These are phyloP conservation scores for Rosa persica DNA, from an alignment of 306 rosid genomes.

Conservation along the genomic window DNA sequence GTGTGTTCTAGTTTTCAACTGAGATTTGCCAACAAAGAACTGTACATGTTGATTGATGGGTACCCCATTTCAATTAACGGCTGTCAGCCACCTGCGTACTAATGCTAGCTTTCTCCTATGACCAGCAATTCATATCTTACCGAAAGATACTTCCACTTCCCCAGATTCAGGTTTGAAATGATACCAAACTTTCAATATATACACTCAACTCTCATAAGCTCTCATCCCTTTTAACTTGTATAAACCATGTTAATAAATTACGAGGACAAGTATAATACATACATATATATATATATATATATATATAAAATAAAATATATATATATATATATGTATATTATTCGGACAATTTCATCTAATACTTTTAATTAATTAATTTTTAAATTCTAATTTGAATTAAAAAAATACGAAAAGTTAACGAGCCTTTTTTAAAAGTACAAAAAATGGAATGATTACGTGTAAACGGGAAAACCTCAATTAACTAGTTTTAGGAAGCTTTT, in stretches of 20 bases:
- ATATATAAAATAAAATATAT: too few relatives aligned
- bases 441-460: too few relatives aligned
- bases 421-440: too few relatives aligned
- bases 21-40: background rate
- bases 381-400: too few relatives aligned
- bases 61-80: background rate
- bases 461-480: too few relatives aligned
- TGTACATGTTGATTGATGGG: constrained; percentile 2
- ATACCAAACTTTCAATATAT: background rate
- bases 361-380: too few relatives aligned
- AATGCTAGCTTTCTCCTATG: background rate
- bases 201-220: background rate
- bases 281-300: too few relatives aligned
- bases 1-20: background rate
- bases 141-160: constrained; percentile 16
- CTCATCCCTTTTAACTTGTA: background rate
- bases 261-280: too few relatives aligned
- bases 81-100: background rate
- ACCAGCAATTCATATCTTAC: background rate
- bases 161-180: background rate
- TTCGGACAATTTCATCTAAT: too few relatives aligned
- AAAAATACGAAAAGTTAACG: too few relatives aligned
- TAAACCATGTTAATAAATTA: too few relatives aligned
- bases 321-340: too few relatives aligned
- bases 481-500: background rate